A percentile compares a stretch with the other conserved stretches of the same genome.
Conservation (phyloP, 257 asterid genomes). For the Vinca minor region DNA sequence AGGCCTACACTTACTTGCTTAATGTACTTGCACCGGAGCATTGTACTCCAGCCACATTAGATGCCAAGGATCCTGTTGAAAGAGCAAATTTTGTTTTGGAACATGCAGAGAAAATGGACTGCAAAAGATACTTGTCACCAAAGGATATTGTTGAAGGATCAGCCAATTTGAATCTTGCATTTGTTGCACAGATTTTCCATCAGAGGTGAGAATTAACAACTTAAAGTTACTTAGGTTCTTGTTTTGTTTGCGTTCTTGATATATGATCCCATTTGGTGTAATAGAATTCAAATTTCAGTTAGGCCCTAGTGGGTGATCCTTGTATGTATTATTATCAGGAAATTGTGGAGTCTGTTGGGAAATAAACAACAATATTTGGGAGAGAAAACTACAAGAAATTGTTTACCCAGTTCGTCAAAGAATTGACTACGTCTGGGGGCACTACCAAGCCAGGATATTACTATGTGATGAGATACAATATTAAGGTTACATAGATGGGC, state of each 20-base stretch:
- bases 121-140: slow-evolving; percentile 85
- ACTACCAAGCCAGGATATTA: too few relatives aligned
- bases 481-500: too few relatives aligned
- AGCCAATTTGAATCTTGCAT: slow-evolving; percentile 82
- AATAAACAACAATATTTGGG: too few relatives aligned
- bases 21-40: slow-evolving; percentile 96
- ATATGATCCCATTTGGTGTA: not conserved
- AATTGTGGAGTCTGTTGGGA: too few relatives aligned
- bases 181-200: slow-evolving; percentile 94
- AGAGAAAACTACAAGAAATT: too few relatives aligned
- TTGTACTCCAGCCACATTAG: slow-evolving; percentile 75
- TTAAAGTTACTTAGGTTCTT: not conserved
- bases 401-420: too few relatives aligned
- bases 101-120: slow-evolving; percentile 95
- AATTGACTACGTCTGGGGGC: too few relatives aligned
- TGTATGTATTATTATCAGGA: not conserved
- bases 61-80: slow-evolving; percentile 66
- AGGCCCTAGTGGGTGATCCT: not conserved
- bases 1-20: slow-evolving; percentile 92
- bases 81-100: slow-evolving; percentile 92
- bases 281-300: not conserved
- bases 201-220: slow-evolving; percentile 53
- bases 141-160: slow-evolving; percentile 91
- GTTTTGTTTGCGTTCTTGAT: not conserved
- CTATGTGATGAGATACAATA: too few relatives aligned